These are phyloP conservation scores for Ophiocordyceps camponoti-leonardi DNA, from an alignment of 2,329 filamentous ascomycete genomes.

Conservation along the genomic window DNA sequence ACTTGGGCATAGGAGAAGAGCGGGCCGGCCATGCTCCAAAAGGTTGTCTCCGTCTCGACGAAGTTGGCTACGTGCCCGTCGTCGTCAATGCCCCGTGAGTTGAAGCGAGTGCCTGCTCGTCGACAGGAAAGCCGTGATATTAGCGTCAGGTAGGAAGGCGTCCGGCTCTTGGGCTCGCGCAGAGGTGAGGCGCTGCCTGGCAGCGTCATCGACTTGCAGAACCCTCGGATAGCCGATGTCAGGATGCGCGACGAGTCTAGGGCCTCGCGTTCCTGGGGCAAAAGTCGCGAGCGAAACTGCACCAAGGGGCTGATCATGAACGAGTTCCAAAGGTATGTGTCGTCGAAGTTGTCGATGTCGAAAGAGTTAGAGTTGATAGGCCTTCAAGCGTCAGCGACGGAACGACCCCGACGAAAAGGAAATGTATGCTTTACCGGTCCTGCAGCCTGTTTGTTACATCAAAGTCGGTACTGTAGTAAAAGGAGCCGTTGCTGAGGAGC, in stretches of 20 bases:
- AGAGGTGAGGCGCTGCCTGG: constrained; percentile 61
- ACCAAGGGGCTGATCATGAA: constrained; percentile 94
- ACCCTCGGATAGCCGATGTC: constrained; percentile 86
- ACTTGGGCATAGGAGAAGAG: constrained; percentile 91
- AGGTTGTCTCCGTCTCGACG: constrained; percentile 91
- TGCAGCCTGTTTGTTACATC: constrained; percentile 88
- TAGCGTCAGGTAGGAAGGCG: constrained; percentile 71
- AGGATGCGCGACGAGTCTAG: constrained; percentile 80
- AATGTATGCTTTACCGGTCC: constrained; percentile 44
- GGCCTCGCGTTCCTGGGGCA: constrained; percentile 54
- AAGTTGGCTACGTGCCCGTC: constrained; percentile 97
- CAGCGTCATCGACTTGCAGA: constrained; percentile 73
- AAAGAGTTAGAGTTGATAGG: constrained; percentile 62
- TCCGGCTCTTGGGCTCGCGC: constrained; percentile 44
- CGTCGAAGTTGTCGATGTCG: constrained; percentile 83
- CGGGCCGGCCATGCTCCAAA: constrained; percentile 62
- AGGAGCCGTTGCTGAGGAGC: constrained; percentile 79
- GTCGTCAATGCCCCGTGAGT: constrained; percentile 92
- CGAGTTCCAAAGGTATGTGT: constrained; percentile 91
- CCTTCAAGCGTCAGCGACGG: constrained; percentile 21
- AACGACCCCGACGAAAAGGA: background rate
- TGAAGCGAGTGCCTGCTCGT: constrained; percentile 87
- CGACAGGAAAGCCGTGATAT: constrained; percentile 84
- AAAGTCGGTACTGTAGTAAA: constrained; percentile 98
- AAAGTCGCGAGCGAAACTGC: constrained; percentile 69